phyloP scores from a whole-genome alignment of 176 grass and related monocot species.

The Aegilops speltoides region DNA sequence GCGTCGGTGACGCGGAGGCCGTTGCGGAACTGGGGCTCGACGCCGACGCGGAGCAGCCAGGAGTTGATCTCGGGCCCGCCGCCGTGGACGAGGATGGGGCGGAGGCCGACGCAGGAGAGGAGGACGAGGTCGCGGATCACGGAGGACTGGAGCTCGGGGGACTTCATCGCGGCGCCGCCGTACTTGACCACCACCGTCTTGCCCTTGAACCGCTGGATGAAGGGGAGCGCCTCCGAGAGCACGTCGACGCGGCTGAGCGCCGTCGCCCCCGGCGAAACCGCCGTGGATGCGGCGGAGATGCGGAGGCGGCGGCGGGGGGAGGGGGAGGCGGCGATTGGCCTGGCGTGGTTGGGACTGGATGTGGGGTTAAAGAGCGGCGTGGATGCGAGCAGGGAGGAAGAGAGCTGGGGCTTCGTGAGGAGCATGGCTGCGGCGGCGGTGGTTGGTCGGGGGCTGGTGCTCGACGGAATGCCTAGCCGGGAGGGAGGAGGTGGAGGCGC shows the following conservation, averaged over 20 bases:
- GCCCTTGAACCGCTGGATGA: conserved; percentile 73
- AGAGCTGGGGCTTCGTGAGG: conserved; percentile 27
- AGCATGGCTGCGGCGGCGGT: conserved; percentile 31
- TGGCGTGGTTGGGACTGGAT: background rate
- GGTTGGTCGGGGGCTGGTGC: background rate
- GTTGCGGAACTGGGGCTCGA: conserved; percentile 64
- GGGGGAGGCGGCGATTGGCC: background rate
- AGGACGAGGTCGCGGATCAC: conserved; percentile 74
- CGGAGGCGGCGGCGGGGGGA: conserved; percentile 6
- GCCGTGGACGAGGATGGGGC: conserved; percentile 64
- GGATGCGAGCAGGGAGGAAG: background rate
- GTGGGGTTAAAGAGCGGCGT: conserved; percentile 7
- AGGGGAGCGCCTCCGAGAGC: conserved; percentile 79
- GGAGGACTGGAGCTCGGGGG: conserved; percentile 50
- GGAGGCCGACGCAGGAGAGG: conserved; percentile 70
- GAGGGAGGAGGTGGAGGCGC: background rate
- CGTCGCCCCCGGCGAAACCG: background rate
- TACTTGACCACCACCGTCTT: conserved; percentile 86
- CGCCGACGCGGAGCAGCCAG: conserved; percentile 52
- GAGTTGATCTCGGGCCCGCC: conserved; percentile 74
- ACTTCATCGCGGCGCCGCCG: conserved; percentile 73
- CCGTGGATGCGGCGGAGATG: conserved; percentile 22
- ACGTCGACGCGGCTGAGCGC: conserved; percentile 45
- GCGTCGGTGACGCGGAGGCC: conserved; percentile 65
- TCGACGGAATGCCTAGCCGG: conserved; percentile 33